phyloP scores from a whole-genome alignment of 345 rosid genomes.

The Carallia brachiata region DNA sequence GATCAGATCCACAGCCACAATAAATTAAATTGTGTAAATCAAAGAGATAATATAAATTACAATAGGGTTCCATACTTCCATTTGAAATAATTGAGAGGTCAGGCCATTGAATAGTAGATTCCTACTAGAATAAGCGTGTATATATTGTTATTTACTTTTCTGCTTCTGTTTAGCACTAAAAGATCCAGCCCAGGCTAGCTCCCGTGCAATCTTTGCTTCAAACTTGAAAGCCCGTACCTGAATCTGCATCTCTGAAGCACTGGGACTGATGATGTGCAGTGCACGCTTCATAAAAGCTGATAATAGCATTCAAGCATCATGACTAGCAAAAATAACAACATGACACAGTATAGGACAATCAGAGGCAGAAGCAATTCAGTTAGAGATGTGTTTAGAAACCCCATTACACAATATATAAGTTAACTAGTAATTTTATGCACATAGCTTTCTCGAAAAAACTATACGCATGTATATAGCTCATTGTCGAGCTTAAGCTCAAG shows the following conservation, averaged over 20 bases:
- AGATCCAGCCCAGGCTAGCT: not conserved
- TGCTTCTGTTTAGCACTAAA: not conserved
- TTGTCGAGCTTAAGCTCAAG: no score
- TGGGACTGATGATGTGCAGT: slow-evolving; percentile 10
- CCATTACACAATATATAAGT: no score
- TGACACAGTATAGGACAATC: not conserved
- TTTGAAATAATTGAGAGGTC: slow-evolving; percentile 5
- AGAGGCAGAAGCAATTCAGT: slow-evolving; percentile 11
- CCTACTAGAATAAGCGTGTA: no score
- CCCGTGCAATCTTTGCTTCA: no score
- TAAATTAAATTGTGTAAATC: not conserved
- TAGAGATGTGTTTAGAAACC: not conserved
- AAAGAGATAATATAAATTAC: not conserved
- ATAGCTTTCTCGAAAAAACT: no score
- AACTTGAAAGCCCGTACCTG: no score
- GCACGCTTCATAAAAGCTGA: slow-evolving; percentile 15
- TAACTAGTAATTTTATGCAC: no score
- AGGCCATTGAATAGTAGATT: not conserved
- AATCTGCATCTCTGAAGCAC: slow-evolving; percentile 14
- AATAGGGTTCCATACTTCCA: not conserved
- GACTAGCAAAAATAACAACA: not conserved
- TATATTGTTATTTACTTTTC: no score
- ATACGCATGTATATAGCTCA: no score
- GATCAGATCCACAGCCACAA: not conserved
- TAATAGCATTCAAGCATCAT: slow-evolving; percentile 4